phyloP scores from a whole-genome alignment of 2,329 filamentous ascomycete species.

The Penicillium sp. region DNA sequence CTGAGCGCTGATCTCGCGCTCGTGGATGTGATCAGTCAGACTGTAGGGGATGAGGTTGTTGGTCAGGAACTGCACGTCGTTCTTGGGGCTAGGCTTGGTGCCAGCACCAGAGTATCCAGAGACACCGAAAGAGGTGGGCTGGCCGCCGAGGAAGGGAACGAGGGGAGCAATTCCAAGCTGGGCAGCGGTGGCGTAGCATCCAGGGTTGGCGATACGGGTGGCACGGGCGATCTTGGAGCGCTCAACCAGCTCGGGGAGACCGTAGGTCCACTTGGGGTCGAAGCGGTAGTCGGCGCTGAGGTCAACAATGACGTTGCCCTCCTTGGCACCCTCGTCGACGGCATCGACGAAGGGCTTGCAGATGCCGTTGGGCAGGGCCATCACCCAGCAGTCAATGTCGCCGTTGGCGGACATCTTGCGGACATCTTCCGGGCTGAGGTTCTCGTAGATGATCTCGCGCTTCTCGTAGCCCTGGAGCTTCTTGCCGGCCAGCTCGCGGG shows the following conservation, averaged over 20 bases:
- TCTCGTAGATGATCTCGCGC: constrained; percentile 89
- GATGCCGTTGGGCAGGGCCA: constrained; percentile 93
- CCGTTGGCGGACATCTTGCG: constrained; percentile 79
- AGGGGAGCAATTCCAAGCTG: constrained; percentile 87
- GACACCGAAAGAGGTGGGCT: constrained; percentile 84
- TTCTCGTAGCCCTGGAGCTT: constrained; percentile 88
- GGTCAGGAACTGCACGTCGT: constrained; percentile 78
- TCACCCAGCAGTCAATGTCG: constrained; percentile 93
- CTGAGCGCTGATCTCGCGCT: constrained; percentile 82
- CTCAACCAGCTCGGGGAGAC: constrained; percentile 80
- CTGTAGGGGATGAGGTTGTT: constrained; percentile 92
- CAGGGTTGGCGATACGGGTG: constrained; percentile 85
- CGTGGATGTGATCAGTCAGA: constrained; percentile 91
- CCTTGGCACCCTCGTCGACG: constrained; percentile 68
- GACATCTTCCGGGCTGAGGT: constrained; percentile 82
- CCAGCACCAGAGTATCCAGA: constrained; percentile 94
- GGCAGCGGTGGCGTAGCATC: constrained; percentile 91
- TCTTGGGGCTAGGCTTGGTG: constrained; percentile 92
- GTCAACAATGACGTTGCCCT: constrained; percentile 80
- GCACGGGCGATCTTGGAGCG: constrained; percentile 75
- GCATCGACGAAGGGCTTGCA: constrained; percentile 94
- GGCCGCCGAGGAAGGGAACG: constrained; percentile 72
- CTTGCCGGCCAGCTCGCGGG: constrained; percentile 85
- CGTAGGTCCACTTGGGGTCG: constrained; percentile 82
- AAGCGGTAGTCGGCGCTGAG: constrained; percentile 97